Evolutionary conservation across 2,329 filamentous ascomycete species (phyloP).

Genomic region (Alternaria metachromatica): DNA sequence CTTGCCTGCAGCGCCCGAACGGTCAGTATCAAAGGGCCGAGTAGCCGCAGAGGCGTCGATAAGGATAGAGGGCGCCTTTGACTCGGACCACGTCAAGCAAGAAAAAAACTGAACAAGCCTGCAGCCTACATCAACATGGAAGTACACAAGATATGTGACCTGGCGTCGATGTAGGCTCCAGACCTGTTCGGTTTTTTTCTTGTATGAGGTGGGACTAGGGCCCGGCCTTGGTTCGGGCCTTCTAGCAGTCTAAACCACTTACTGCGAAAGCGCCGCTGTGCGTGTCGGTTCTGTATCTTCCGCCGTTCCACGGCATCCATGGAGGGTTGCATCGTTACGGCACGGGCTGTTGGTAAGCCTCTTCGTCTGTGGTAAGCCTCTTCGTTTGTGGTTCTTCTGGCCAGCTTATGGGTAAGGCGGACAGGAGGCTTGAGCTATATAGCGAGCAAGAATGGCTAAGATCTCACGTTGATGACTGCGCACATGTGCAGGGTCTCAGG

Average conservation of each 20-base stretch:
- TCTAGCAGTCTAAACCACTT: neutral
- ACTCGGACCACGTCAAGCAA: too few species aligned
- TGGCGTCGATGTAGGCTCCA: too few species aligned
- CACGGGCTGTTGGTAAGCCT: neutral
- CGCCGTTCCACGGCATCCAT: neutral
- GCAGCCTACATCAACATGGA: too few species aligned
- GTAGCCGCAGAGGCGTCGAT: neutral
- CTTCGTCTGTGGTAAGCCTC: too few species aligned
- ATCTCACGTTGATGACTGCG: neutral
- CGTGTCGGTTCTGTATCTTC: neutral
- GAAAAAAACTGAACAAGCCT: too few species aligned
- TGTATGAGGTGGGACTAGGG: too few species aligned
- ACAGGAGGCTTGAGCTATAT: neutral
- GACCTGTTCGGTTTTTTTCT: too few species aligned
- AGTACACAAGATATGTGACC: too few species aligned
- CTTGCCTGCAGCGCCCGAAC: neutral
- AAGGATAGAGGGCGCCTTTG: neutral
- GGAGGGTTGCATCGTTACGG: neutral
- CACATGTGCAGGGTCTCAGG: neutral
- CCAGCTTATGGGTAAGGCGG: too few species aligned
- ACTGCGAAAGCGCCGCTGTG: neutral
- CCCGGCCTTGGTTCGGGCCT: neutral
- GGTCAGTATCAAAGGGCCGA: neutral
- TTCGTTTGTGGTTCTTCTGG: too few species aligned
- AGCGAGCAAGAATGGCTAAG: neutral